Base-by-base conservation (phyloP, 768 basidiomycete genomes). In the Cystofilobasidium macerans region DNA sequence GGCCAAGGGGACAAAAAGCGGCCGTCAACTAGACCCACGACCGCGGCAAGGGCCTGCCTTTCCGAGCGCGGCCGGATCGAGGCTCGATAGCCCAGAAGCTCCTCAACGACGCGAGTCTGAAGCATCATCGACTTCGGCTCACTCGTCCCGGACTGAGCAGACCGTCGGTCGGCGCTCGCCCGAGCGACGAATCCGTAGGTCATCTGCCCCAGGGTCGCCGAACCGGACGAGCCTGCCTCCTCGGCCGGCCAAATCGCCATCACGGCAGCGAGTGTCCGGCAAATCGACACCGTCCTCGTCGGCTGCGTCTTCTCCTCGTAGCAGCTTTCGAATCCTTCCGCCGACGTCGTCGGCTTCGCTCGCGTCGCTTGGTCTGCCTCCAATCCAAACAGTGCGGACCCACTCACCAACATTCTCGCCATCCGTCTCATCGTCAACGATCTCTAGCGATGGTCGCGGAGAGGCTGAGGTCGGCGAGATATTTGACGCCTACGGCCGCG, bases 381-480 rank as follows among this genome's bases (percentile, higher is more conserved):
- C 24, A 14, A 42, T 40, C 35, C 26, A 60, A 13, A 42, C 9
- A 2, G 38, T 60, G 14, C 38, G 58, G 1, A 16, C 58, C 28
- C 7, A 18, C 11, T 40, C 58, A 12, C 58, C 58, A 8, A 22
- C 26, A 8, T 38, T 60, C 20, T 60, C 36, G 43, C 13, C 38
- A n/a, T 45, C 43, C 13, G 8, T 32, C 12, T 54, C 51, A 14
- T 22, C 28, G 18, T 54, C 51, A 30, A 54, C 51, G 9, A 54
- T 54, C 30, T 60, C 58, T 28, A 38, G 35, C 22, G 58, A 60
- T 20, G 58, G 38, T 24, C 18, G 38, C 30, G 35, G 24, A 11
- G 58, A 60, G 28, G 42, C 11, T 13, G 58, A 60, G 58, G 38
- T 60, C 28, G 43, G 58, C 58, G 58, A 60, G 28, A 40, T 60